Conservation (phyloP, 1,284 basidiomycete genomes). For the Trichosporon asahii region DNA sequence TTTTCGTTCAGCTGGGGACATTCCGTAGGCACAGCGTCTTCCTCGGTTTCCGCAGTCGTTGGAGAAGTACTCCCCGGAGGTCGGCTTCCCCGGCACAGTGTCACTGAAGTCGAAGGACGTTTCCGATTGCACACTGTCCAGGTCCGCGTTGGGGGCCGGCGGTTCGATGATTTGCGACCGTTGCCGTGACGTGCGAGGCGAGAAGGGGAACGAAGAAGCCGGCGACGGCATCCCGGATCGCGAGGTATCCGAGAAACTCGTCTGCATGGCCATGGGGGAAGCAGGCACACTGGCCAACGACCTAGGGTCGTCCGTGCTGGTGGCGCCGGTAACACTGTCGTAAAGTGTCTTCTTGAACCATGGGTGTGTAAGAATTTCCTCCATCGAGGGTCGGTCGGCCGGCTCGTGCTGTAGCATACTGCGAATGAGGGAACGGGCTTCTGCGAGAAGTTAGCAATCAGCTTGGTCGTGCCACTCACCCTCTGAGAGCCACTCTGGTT, state of each 20-base stretch:
- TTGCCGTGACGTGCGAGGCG: slow-evolving; percentile 38
- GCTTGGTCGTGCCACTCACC: slow-evolving; percentile 56
- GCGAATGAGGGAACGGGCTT: slow-evolving; percentile 73
- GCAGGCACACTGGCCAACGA: slow-evolving; percentile 9
- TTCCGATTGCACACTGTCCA: slow-evolving; percentile 35
- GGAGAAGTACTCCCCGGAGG: slow-evolving; percentile 45
- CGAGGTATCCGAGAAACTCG: slow-evolving; percentile 10
- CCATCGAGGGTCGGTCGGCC: slow-evolving; percentile 69
- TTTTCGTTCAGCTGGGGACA: slow-evolving; percentile 22
- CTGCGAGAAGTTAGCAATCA: slow-evolving; percentile 53
- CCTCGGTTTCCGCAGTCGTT: slow-evolving; percentile 45
- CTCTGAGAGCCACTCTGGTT: slow-evolving; percentile 83
- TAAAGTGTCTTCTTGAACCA: slow-evolving; percentile 72
- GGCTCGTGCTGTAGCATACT: slow-evolving; percentile 79
- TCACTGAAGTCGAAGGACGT: slow-evolving; percentile 38
- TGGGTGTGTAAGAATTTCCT: slow-evolving; percentile 78
- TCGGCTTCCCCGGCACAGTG: slow-evolving; percentile 27
- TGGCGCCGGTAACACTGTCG: slow-evolving; percentile 40
- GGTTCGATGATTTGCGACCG: slow-evolving; percentile 9
- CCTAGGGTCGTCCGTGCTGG: slow-evolving; percentile 25
- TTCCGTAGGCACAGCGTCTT: slow-evolving; percentile 12
- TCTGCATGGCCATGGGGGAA: slow-evolving; percentile 17
- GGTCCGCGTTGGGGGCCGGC: neutral
- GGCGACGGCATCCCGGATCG: slow-evolving; percentile 14
- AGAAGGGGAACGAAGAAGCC: slow-evolving; percentile 22